phyloP scores from a whole-genome alignment of 345 rosid genomes.

The Populus euphratica region DNA sequence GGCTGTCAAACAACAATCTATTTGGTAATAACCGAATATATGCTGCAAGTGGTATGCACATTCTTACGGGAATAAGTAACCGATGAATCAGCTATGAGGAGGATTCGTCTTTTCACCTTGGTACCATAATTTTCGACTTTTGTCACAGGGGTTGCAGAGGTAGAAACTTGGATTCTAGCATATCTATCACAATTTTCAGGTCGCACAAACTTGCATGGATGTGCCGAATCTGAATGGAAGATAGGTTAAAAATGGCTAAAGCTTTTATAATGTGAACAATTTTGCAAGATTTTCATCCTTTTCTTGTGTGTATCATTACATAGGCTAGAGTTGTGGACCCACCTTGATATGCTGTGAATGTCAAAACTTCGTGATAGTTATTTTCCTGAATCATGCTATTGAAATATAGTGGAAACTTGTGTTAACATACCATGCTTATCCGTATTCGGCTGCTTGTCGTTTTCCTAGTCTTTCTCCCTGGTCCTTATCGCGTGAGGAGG shows the following conservation, averaged over 20 bases:
- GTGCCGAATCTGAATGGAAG: background rate
- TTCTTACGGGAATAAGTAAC: background rate
- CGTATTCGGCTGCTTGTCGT: background rate
- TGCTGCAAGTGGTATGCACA: background rate
- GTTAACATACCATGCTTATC: background rate
- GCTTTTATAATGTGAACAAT: background rate
- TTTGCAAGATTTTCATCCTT: background rate
- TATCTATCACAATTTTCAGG: background rate
- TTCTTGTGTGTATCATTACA: background rate
- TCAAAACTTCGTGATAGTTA: background rate
- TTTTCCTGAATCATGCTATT: background rate
- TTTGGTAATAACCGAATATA: background rate
- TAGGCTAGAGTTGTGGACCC: background rate
- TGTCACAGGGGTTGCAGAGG: background rate
- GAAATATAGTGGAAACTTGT: background rate
- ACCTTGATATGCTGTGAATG: background rate
- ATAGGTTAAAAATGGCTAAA: background rate
- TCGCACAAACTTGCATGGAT: background rate
- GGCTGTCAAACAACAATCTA: background rate
- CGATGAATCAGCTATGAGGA: background rate
- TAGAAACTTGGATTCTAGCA: background rate
- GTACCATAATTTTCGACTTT: background rate
- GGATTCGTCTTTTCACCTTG: background rate
- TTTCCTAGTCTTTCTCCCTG: background rate
- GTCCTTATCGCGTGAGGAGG: background rate